phyloP scores from a whole-genome alignment of 495 filamentous ascomycete genomes.

The Podospora pseudoanserina region DNA sequence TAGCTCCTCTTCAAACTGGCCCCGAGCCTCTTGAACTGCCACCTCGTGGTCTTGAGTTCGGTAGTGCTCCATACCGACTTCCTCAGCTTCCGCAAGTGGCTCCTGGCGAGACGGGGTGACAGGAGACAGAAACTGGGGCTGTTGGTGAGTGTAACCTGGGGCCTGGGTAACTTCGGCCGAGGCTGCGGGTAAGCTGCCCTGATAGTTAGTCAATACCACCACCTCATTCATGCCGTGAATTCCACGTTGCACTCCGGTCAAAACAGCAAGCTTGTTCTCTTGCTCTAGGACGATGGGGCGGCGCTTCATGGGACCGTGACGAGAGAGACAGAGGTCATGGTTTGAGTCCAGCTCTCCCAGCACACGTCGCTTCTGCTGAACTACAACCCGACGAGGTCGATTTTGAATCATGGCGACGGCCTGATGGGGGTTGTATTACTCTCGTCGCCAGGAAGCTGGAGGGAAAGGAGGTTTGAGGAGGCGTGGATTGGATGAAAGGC shows the following conservation, averaged over 20 bases:
- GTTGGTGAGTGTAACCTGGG: not conserved
- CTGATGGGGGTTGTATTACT: not conserved
- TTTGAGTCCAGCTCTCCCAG: slow-evolving; percentile 23
- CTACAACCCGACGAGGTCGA: not conserved
- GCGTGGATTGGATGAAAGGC: not conserved
- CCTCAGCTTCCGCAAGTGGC: not conserved
- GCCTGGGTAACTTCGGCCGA: not conserved
- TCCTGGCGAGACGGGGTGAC: not conserved
- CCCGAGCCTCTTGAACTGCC: not conserved
- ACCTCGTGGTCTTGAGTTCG: slow-evolving; percentile 5
- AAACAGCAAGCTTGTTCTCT: slow-evolving; percentile 24
- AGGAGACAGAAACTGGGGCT: not conserved
- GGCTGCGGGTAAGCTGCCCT: slow-evolving; percentile 8
- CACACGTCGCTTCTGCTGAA: slow-evolving; percentile 8
- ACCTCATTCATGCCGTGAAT: slow-evolving; percentile 26
- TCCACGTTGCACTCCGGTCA: slow-evolving; percentile 19
- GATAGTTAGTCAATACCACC: slow-evolving; percentile 24
- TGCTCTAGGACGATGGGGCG: slow-evolving; percentile 25
- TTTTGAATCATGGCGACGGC: not conserved
- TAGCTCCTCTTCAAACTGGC: slow-evolving; percentile 15
- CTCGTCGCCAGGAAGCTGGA: not conserved
- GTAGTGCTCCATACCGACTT: slow-evolving; percentile 21
- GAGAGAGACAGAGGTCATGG: slow-evolving; percentile 20
- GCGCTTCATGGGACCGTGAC: slow-evolving; percentile 13
- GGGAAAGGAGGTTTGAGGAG: not conserved